Percentiles rank a stretch among this genome's conserved stretches.
Conservation (phyloP, 371 early-diverging fungal genomes). For the Blakeslea trispora region DNA sequence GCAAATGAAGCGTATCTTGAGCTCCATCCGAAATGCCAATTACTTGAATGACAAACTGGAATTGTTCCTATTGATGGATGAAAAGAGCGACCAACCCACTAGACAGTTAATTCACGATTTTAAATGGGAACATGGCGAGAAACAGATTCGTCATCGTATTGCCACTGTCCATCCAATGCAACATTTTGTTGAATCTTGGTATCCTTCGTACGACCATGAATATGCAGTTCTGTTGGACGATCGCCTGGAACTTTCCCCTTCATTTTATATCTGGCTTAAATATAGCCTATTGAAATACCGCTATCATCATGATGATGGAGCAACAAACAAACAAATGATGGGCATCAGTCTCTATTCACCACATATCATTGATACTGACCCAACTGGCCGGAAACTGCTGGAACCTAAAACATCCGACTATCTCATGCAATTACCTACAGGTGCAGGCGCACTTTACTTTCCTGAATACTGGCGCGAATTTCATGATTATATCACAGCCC, state of each 20-base stretch:
- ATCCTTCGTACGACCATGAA: slow-evolving; percentile 57
- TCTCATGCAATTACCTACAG: slow-evolving; percentile 54
- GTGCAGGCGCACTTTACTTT: slow-evolving; percentile 61
- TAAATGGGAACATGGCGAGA: slow-evolving; percentile 54
- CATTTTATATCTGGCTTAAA: slow-evolving; percentile 62
- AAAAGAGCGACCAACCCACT: slow-evolving; percentile 53
- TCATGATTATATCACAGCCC: slow-evolving; percentile 61
- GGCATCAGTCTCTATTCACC: slow-evolving; percentile 68
- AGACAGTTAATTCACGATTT: slow-evolving; percentile 48
- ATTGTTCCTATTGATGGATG: slow-evolving; percentile 59
- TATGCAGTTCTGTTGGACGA: slow-evolving; percentile 62
- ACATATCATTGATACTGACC: slow-evolving; percentile 43
- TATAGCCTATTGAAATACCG: slow-evolving; percentile 59
- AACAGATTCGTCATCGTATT: slow-evolving; percentile 60
- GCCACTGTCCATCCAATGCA: slow-evolving; percentile 52
- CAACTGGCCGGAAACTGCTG: slow-evolving; percentile 29
- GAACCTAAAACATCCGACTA: slow-evolving; percentile 1
- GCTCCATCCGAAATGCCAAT: slow-evolving; percentile 50
- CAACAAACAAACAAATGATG: slow-evolving; percentile 29
- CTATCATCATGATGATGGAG: slow-evolving; percentile 23
- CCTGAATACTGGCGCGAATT: slow-evolving; percentile 72
- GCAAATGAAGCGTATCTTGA: slow-evolving; percentile 50
- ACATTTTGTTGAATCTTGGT: slow-evolving; percentile 65
- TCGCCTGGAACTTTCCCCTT: slow-evolving; percentile 57
- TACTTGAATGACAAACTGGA: slow-evolving; percentile 59